phyloP scores from a whole-genome alignment of 2,329 filamentous ascomycete genomes.

The Shiraia bambusicola region DNA sequence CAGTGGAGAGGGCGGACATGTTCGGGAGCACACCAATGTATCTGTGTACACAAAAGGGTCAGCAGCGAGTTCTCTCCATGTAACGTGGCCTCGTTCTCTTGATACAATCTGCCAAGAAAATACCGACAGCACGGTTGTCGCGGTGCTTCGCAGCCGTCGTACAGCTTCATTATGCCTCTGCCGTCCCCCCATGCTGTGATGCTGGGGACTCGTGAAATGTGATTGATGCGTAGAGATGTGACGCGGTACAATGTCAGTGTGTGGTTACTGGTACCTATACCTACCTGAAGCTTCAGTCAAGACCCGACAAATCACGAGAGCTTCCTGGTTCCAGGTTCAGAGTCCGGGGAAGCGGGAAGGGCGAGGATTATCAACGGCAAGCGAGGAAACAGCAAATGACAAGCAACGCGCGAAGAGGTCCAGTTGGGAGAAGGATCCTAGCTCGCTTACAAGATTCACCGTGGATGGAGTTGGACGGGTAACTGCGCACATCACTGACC shows the following conservation, averaged over 20 bases:
- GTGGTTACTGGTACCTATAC: too few relatives aligned
- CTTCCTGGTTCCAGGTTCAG: slow-evolving; percentile 5
- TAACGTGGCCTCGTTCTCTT: slow-evolving; percentile 42
- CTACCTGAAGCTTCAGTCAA: slow-evolving; percentile 14
- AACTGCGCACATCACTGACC: slow-evolving; percentile 25
- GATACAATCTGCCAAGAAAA: slow-evolving; percentile 32
- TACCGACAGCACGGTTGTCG: slow-evolving; percentile 30
- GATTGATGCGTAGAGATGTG: slow-evolving; percentile 19
- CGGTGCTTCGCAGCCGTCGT: slow-evolving; percentile 25
- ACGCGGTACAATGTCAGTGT: slow-evolving; percentile 15
- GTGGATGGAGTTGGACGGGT: slow-evolving; percentile 20
- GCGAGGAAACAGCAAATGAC: slow-evolving; percentile 24
- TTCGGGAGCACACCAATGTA: slow-evolving; percentile 33
- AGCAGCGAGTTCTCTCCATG: slow-evolving; percentile 32
- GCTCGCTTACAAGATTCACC: slow-evolving; percentile 27
- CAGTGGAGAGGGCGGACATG: slow-evolving; percentile 34
- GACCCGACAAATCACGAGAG: slow-evolving; percentile 10
- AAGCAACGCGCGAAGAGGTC: slow-evolving; percentile 9
- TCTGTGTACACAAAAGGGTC: slow-evolving; percentile 19
- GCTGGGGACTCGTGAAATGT: slow-evolving; percentile 12
- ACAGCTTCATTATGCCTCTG: slow-evolving; percentile 3
- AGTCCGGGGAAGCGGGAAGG: slow-evolving; percentile 37
- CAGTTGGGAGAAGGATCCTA: slow-evolving; percentile 12
- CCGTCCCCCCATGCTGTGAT: slow-evolving; percentile 13
- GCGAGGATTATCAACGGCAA: slow-evolving; percentile 17